These are phyloP conservation scores for Neofusicoccum parvum DNA, from an alignment of 2,329 filamentous ascomycete genomes.

Conservation along the genomic window DNA sequence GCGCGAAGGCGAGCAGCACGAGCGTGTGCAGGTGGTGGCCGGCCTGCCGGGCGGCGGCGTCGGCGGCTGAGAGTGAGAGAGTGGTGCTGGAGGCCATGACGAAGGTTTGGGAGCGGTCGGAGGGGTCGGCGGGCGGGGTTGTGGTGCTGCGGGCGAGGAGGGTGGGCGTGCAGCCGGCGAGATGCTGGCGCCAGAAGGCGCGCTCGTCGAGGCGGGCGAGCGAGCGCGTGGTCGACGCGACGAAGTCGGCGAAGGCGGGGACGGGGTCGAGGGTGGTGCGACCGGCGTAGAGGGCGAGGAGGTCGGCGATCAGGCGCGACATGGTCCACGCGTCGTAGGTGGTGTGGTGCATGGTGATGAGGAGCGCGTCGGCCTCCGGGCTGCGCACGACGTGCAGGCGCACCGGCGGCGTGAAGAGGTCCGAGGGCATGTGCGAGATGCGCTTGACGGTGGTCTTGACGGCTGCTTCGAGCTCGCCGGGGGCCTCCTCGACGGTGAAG, in stretches of 20 bases:
- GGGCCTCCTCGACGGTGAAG: constrained; percentile 29
- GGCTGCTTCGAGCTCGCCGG: constrained; percentile 22
- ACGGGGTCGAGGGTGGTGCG: background rate
- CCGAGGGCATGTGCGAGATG: constrained; percentile 32
- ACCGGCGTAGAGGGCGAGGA: constrained; percentile 31
- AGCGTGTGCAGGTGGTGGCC: constrained; percentile 32
- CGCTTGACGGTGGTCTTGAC: constrained; percentile 27
- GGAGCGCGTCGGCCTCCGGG: constrained; percentile 31
- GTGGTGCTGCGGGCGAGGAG: background rate
- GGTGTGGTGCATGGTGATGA: constrained; percentile 39
- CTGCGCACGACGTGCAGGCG: constrained; percentile 32
- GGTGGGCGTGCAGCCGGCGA: background rate
- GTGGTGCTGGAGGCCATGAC: constrained; percentile 29
- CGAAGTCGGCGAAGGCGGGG: constrained; percentile 25
- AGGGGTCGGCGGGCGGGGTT: background rate
- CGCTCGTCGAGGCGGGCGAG: background rate
- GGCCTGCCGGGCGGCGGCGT: constrained; percentile 25
- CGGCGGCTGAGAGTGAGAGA: constrained; percentile 29
- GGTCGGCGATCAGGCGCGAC: constrained; percentile 35
- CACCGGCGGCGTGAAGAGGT: constrained; percentile 35
- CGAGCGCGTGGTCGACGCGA: constrained; percentile 26
- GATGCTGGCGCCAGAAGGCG: constrained; percentile 14
- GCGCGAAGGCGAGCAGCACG: constrained; percentile 34
- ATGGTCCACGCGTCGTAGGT: constrained; percentile 43
- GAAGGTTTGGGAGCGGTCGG: constrained; percentile 24